phyloP scores from a whole-genome alignment of 331 rosid genomes.

The Pyrus hybrid region DNA sequence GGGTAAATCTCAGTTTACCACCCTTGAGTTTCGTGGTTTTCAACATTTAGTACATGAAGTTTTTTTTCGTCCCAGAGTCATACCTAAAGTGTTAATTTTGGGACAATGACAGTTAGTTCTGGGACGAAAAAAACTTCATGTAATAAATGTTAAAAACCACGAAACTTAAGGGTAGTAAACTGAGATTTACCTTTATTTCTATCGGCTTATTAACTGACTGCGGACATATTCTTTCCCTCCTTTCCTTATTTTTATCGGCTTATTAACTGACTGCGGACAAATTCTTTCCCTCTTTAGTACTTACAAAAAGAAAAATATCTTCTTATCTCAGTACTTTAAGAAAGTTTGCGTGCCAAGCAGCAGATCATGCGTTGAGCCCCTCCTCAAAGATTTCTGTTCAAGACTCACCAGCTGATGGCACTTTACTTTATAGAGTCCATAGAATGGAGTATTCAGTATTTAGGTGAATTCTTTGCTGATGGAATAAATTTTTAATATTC shows the following conservation, averaged over 20 bases:
- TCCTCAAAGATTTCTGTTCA: slow-evolving; percentile 27
- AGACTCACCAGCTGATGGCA: slow-evolving; percentile 23
- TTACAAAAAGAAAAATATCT: not conserved
- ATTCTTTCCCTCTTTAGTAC: slow-evolving; percentile 26
- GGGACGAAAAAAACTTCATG: too few species aligned
- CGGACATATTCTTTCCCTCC: too few species aligned
- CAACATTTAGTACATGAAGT: too few species aligned
- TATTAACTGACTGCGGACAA: slow-evolving; percentile 25
- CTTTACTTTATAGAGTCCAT: slow-evolving; percentile 34
- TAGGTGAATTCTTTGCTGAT: slow-evolving; percentile 44
- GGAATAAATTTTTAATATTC: not conserved
- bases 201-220: too few species aligned
- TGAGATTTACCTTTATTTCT: too few species aligned
- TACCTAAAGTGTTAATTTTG: too few species aligned
- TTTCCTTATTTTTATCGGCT: slow-evolving; percentile 9
- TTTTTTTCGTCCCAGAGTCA: too few species aligned
- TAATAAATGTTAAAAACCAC: too few species aligned
- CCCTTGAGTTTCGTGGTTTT: too few species aligned
- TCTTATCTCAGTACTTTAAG: slow-evolving; percentile 48
- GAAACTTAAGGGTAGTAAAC: too few species aligned
- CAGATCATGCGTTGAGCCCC: slow-evolving; percentile 38
- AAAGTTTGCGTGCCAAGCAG: slow-evolving; percentile 48
- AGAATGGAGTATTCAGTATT: slow-evolving; percentile 52
- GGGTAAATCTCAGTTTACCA: too few species aligned
- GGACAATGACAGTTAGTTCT: too few species aligned